Evolutionary conservation across 1,284 basidiomycete species (phyloP), one percentile per base, ranked within the genome.

Genomic region (Cutaneotrichosporon cutaneum): DNA sequence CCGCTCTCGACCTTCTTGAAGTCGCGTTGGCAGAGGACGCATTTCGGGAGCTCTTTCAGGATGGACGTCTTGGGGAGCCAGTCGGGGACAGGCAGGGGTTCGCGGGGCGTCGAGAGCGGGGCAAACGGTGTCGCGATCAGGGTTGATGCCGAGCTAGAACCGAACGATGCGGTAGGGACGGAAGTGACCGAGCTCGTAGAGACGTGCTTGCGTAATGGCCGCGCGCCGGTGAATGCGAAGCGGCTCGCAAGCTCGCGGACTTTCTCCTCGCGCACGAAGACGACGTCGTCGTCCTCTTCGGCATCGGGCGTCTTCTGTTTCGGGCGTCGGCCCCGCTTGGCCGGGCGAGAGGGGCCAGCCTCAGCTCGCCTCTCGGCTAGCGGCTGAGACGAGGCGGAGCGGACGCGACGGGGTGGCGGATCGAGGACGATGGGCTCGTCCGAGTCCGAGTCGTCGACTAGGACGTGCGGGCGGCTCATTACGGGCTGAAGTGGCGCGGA

Each of bases 91-190:
- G 73, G 68, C 3, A 51, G 48, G 18, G 48, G 48, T 10, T 51
- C 27, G 9, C 48, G 48, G 6, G 48, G 48, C 9, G 48, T 39
- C n/a, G 16, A 36, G 21, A 18, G 26, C 10, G 4, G 27, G 47
- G n/a, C n/a, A n/a, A 26, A 27, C 13, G 53, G 55, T 39, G 39
- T 45, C 30, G 42, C 45, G 54, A 27, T 54, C 16, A 11, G 35
- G 6, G 58, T 26, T n/a, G 56, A 54, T 8, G 39, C 3, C n/a
- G 58, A 51, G 21, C n/a, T 54, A 30, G 54, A 55, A 0, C 77
- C 73, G 8, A 67, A 55, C 16, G 77, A 74, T 30, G 77, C 73
- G 52, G 87, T 86, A 3, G 2, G 80, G 76, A 45, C 87, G 85
- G 1, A 54, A 4, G 42, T 33, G 84, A 2, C 42, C 85, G 45